A percentile compares a stretch with the other conserved stretches of the same genome.
Evolutionary conservation across 352 stramenopile species (phyloP).

Genomic region (Pythium grandisporangium): DNA sequence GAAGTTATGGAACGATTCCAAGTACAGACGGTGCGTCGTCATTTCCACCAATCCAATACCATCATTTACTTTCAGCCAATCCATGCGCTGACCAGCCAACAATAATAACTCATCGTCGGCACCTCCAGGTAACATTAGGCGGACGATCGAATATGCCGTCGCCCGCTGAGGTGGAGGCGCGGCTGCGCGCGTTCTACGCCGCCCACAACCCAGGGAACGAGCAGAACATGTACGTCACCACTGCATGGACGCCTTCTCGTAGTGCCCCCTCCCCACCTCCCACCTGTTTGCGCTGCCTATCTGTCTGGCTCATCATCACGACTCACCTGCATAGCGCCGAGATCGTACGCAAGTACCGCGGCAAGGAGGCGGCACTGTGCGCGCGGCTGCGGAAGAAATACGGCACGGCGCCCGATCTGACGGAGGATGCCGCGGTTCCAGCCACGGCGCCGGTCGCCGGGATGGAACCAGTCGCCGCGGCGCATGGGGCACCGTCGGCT

Average conservation of each 20-base stretch:
- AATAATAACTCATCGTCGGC: too few species aligned
- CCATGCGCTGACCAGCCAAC: too few species aligned
- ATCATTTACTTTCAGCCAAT: background rate
- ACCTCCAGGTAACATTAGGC: too few species aligned
- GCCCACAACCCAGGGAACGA: constrained; percentile 65
- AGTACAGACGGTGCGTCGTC: background rate
- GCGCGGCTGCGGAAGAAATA: constrained; percentile 79
- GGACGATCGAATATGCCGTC: constrained; percentile 1
- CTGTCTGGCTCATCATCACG: too few species aligned
- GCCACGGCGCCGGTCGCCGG: too few species aligned
- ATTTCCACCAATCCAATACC: background rate
- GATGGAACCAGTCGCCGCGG: too few species aligned
- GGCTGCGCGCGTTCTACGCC: constrained; percentile 64
- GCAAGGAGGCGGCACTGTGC: constrained; percentile 49
- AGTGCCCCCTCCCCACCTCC: too few species aligned
- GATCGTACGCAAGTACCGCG: constrained; percentile 62
- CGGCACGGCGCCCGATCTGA: constrained; percentile 34
- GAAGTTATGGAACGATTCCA: too few species aligned
- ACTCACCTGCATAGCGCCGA: constrained; percentile 25
- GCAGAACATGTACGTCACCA: constrained; percentile 63
- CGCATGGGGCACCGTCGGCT: too few species aligned
- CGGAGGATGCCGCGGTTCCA: background rate
- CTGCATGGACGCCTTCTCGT: background rate
- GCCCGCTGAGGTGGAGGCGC: constrained; percentile 23
- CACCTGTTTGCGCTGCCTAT: too few species aligned